A percentile compares a stretch with the other conserved stretches of the same genome.
phyloP scores from a whole-genome alignment of 1,284 basidiomycete species.

The Malassezia japonica region DNA sequence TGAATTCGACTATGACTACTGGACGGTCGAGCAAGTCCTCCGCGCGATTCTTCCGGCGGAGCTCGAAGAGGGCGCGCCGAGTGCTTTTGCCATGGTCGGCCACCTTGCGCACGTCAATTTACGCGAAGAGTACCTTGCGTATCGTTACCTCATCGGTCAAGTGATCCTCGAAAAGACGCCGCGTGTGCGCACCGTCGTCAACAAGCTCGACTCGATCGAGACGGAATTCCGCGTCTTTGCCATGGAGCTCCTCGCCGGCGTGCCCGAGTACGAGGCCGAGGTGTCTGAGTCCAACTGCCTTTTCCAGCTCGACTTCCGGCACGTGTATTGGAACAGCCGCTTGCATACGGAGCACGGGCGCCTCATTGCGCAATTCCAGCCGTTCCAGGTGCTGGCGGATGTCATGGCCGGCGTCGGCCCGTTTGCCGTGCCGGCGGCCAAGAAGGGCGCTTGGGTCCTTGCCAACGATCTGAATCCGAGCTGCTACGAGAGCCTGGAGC shows the following conservation, averaged over 20 bases:
- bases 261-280: constrained; percentile 66
- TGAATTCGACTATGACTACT: constrained; percentile 15
- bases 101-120: constrained; percentile 88
- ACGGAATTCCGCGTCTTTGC: constrained; percentile 82
- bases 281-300: constrained; percentile 58
- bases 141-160: constrained; percentile 80
- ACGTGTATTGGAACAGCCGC: constrained; percentile 97
- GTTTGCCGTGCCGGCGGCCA: constrained; percentile 85
- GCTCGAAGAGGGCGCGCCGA: constrained; percentile 59
- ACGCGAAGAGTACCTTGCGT: constrained; percentile 78
- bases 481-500: constrained; percentile 63
- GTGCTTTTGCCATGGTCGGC: constrained; percentile 76
- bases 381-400: constrained; percentile 65
- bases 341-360: constrained; percentile 82
- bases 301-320: constrained; percentile 87
- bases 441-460: constrained; percentile 64
- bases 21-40: constrained; percentile 18
- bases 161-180: constrained; percentile 58
- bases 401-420: constrained; percentile 97
- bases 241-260: constrained; percentile 93
- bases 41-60: constrained; percentile 13
- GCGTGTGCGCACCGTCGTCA: constrained; percentile 76
- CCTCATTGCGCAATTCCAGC: constrained; percentile 62
- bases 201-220: constrained; percentile 83
- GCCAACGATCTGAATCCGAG: constrained; percentile 92